Percentiles rank a stretch among this genome's conserved stretches.
Evolutionary conservation across 495 filamentous ascomycete genomes (phyloP).

Genomic region (Thozetella sp.): DNA sequence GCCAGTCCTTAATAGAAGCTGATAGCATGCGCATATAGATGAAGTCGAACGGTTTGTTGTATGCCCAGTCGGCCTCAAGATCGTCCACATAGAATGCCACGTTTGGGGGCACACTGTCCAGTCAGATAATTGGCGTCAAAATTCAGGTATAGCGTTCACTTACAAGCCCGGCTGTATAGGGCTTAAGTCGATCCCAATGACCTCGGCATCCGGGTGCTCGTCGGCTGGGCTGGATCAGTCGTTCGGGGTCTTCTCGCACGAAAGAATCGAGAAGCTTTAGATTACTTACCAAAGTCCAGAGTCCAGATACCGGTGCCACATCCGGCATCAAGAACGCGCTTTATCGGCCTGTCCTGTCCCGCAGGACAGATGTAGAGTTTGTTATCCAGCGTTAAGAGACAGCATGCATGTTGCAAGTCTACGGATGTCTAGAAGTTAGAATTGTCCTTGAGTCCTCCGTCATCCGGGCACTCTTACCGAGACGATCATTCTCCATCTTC

Average conservation of each 20-base stretch:
- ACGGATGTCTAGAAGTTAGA: no score
- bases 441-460: no score
- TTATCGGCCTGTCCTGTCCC: neutral
- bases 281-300: conserved; percentile 9
- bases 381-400: neutral
- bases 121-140: no score
- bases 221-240: conserved; percentile 2
- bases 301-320: conserved; percentile 13
- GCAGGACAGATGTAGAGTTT: neutral
- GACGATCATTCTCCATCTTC: neutral
- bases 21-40: conserved; percentile 42
- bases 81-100: conserved; percentile 48
- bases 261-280: neutral
- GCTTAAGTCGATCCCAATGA: conserved; percentile 42
- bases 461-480: neutral
- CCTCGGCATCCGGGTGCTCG: conserved; percentile 7
- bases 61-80: conserved; percentile 46
- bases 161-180: conserved; percentile 44
- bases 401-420: conserved; percentile 1
- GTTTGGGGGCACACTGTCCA: conserved; percentile 43
- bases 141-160: neutral
- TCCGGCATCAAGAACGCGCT: conserved; percentile 11
- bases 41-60: conserved; percentile 41
- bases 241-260: neutral
- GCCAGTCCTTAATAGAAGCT: conserved; percentile 40